Conservation (phyloP, 139 green algal species). For the Coccomyxa sp. region DNA sequence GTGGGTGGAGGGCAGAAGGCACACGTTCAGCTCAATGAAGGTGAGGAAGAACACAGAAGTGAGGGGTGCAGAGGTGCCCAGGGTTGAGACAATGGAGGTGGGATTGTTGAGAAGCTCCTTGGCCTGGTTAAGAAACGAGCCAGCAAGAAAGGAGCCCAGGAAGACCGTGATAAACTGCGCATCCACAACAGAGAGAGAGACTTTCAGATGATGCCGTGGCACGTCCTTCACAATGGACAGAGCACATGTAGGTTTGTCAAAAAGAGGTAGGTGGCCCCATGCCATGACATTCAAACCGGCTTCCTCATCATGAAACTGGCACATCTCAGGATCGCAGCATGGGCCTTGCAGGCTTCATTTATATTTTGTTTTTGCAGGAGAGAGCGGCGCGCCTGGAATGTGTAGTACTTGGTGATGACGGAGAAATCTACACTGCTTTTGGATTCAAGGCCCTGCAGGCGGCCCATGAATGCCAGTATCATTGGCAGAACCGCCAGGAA, state of each 20-base stretch:
- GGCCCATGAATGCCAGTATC: conserved; percentile 57
- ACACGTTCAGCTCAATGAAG: conserved; percentile 44
- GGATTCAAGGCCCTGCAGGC: conserved; percentile 46
- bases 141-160: conserved; percentile 58
- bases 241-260: conserved; percentile 4
- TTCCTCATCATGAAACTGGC: too few species aligned
- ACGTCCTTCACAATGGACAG: too few species aligned
- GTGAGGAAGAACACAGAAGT: conserved; percentile 67
- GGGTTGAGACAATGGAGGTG: conserved; percentile 36
- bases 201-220: too few species aligned
- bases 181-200: background rate
- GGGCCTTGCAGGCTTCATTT: too few species aligned
- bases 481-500: conserved; percentile 66
- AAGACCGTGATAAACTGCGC: conserved; percentile 71
- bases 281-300: background rate
- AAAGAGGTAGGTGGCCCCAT: background rate
- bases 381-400: conserved; percentile 36
- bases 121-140: conserved; percentile 50
- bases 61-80: conserved; percentile 51
- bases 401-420: conserved; percentile 45
- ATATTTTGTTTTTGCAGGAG: too few species aligned
- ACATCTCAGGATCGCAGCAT: too few species aligned
- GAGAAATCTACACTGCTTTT: conserved; percentile 48
- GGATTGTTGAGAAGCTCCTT: conserved; percentile 35
- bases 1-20: background rate